Evolutionary conservation across 768 basidiomycete genomes (phyloP), one percentile per base, ranked within the genome.

Genomic region (Lyophyllum decastes): DNA sequence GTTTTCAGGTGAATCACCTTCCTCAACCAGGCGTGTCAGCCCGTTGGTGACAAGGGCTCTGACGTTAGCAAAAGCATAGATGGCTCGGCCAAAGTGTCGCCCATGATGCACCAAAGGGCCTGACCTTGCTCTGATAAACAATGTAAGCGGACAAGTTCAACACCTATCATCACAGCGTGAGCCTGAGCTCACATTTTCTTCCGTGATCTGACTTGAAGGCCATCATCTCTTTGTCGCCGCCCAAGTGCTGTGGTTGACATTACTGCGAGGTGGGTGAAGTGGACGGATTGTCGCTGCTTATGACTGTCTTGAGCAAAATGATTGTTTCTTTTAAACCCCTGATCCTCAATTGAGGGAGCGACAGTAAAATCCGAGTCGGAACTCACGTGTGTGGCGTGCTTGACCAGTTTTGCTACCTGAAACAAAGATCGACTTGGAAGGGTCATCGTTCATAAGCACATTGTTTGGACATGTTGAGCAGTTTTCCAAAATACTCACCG

Each of bases 91-190:
- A 34, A 68, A 70, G 22, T 70, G 68, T 17, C 51, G 49, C 14
- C 68, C 59, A 24, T 66, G 52, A 25, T 66, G 63, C n/a, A 68
- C 59, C 17, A 68, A 50, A 9, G 59, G 60, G 40, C 60, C 57
- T n/a, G 59, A 7, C 16, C 17, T 19, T 17, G 33, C n/a, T 30
- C 49, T 50, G 49, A 19, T 7, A 35, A 21, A 50, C 9, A n/a
- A 5, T 34, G 35, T 35, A 7, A 7, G 9, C 4, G 7, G 8
- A 3, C 35, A 38, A 10, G 9, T 8, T 16, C 35, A 7, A 8
- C 35, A 38, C 8, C 4, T 38, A n/a, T n/a, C n/a, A n/a, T n/a
- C n/a, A n/a, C n/a, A n/a, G n/a, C n/a, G n/a, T n/a, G n/a, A n/a
- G 9, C 35, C 35, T 7, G 14, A 38, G 16, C 35, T 38, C 35